These are phyloP conservation scores for Salix purpurea DNA, from an alignment of 345 rosid genomes.

Conservation along the genomic window DNA sequence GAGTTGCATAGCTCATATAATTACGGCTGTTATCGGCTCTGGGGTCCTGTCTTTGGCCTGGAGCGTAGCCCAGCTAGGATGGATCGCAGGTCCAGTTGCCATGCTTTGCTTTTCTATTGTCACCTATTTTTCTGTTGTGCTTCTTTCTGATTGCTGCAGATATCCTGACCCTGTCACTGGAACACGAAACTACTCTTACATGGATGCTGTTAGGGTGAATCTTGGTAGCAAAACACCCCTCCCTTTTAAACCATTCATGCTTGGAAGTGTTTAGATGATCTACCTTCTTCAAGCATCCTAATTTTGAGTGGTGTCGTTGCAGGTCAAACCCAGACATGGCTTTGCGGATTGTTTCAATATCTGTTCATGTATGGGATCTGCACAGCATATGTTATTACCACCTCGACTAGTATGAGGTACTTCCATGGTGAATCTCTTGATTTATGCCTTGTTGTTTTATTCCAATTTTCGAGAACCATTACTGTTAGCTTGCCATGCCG, in stretches of 20 bases:
- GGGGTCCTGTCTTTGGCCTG: slow-evolving; percentile 4
- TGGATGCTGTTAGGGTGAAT: slow-evolving; percentile 2
- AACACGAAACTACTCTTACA: slow-evolving; percentile 1
- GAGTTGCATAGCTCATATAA: background rate
- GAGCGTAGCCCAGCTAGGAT: background rate
- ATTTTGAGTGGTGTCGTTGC: background rate
- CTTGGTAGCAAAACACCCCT: slow-evolving; percentile 1
- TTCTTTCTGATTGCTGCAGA: slow-evolving; percentile 2
- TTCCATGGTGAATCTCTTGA: background rate
- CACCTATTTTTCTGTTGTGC: background rate
- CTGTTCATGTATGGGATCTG: background rate
- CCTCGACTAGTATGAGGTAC: background rate
- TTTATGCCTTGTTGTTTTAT: background rate
- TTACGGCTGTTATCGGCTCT: background rate
- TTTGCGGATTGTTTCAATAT: background rate
- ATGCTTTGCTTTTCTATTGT: background rate
- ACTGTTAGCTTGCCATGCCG: no score
- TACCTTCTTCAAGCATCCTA: background rate
- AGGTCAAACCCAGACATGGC: background rate
- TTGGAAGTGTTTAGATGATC: background rate
- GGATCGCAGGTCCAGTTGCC: slow-evolving; percentile 1
- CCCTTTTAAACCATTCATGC: background rate
- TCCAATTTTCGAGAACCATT: background rate
- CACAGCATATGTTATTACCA: background rate
- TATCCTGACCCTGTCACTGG: background rate